Percentiles rank a stretch among this genome's conserved stretches.
Conservation (phyloP, 257 asterid species). For the Cynanchum wilfordii region DNA sequence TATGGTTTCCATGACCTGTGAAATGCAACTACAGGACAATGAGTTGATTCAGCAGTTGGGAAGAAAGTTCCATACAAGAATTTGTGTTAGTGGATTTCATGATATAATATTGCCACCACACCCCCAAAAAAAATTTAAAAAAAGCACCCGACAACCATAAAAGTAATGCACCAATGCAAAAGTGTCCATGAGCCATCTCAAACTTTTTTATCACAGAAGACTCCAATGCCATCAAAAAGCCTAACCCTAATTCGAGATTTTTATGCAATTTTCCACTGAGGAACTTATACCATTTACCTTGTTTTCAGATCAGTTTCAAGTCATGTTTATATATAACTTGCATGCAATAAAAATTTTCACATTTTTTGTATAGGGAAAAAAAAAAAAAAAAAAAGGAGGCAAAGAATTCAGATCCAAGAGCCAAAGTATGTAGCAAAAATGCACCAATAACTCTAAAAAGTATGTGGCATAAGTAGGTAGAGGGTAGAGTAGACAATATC, state of each 20-base stretch:
- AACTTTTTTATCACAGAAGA: not conserved
- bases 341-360: not conserved
- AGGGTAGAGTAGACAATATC: conserved; percentile 11
- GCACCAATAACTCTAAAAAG: not conserved
- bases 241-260: not conserved
- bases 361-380: not conserved
- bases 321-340: not conserved
- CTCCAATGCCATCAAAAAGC: not conserved
- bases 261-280: not conserved
- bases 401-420: not conserved
- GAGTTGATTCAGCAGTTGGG: conserved; percentile 16
- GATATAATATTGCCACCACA: not conserved
- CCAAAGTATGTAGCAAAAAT: not conserved
- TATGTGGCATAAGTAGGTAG: conserved; percentile 11
- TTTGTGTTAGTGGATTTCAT: conserved; percentile 33
- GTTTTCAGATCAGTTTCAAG: not conserved
- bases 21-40: conserved; percentile 25
- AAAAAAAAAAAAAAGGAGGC: not conserved
- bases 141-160: conserved; percentile 16
- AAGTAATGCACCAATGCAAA: conserved; percentile 21
- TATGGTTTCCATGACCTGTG: conserved; percentile 19
- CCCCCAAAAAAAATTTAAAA: not conserved
- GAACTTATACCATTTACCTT: not conserved
- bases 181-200: not conserved
- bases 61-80: conserved; percentile 16